These are phyloP conservation scores for Trametes sp. DNA, from an alignment of 1,284 basidiomycete genomes.

Conservation along the genomic window DNA sequence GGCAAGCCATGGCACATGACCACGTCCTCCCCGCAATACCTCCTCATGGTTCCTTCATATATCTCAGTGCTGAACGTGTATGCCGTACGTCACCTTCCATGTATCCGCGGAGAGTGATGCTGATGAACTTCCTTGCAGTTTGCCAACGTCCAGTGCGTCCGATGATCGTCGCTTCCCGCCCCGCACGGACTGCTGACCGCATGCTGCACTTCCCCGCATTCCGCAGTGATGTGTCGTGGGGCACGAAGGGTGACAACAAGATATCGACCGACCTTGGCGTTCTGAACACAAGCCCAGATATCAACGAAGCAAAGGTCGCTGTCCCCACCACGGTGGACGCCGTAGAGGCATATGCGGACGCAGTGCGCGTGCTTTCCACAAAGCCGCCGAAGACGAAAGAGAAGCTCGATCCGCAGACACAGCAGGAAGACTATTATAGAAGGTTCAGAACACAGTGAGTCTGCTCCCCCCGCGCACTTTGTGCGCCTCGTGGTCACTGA, in stretches of 20 bases:
- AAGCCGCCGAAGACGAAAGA: slow-evolving; percentile 78
- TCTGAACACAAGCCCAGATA: slow-evolving; percentile 65
- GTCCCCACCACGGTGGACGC: slow-evolving; percentile 87
- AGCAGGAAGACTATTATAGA: slow-evolving; percentile 90
- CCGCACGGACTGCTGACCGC: slow-evolving; percentile 11
- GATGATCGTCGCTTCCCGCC: slow-evolving; percentile 8
- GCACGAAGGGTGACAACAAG: slow-evolving; percentile 92
- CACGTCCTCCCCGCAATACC: slow-evolving; percentile 94
- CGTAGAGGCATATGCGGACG: slow-evolving; percentile 86
- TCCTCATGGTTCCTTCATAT: slow-evolving; percentile 92
- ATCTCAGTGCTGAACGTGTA: slow-evolving; percentile 92
- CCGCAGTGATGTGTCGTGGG: slow-evolving; percentile 81
- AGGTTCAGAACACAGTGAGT: slow-evolving; percentile 84
- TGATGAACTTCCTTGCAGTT: slow-evolving; percentile 54
- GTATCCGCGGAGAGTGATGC: slow-evolving; percentile 17
- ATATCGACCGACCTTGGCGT: slow-evolving; percentile 85
- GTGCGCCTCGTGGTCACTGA: slow-evolving; percentile 23
- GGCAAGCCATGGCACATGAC: slow-evolving; percentile 94
- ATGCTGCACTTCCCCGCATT: slow-evolving; percentile 19
- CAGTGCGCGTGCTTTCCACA: slow-evolving; percentile 76
- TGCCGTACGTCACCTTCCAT: slow-evolving; percentile 59
- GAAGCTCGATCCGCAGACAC: slow-evolving; percentile 69
- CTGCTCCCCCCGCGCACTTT: slow-evolving; percentile 16
- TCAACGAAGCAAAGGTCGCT: slow-evolving; percentile 82
- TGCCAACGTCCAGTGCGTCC: slow-evolving; percentile 79